Evolutionary conservation across 257 asterid genomes (phyloP).

Genomic region (Parsonsia alboflavescens): DNA sequence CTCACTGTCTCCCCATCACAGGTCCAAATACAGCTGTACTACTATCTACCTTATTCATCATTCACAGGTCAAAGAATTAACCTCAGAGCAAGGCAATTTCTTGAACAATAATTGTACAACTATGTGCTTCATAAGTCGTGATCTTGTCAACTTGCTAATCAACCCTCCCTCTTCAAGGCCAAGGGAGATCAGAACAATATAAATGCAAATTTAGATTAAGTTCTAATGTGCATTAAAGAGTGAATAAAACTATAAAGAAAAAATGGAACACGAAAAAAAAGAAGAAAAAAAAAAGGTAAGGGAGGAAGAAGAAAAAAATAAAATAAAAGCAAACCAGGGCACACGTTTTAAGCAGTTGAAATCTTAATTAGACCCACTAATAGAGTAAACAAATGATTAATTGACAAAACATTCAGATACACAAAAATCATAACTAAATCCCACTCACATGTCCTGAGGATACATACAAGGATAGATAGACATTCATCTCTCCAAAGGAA

Average conservation of each 20-base stretch:
- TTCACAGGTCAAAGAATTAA: background rate
- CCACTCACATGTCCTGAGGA: slow-evolving; percentile 10
- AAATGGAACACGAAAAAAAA: too few species aligned
- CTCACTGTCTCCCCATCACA: background rate
- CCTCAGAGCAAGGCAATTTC: background rate
- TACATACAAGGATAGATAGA: slow-evolving; percentile 5
- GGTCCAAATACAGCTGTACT: slow-evolving; percentile 12
- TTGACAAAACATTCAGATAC: slow-evolving; percentile 13
- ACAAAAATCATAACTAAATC: slow-evolving; percentile 18
- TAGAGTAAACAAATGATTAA: slow-evolving; percentile 11
- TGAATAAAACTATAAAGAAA: background rate
- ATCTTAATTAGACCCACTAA: background rate
- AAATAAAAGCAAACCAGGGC: background rate
- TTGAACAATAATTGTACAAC: background rate
- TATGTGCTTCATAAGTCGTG: background rate
- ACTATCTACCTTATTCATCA: slow-evolving; percentile 16
- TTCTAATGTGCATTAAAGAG: background rate
- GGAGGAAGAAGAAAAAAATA: too few species aligned
- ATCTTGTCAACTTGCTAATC: slow-evolving; percentile 1
- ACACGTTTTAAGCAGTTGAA: slow-evolving; percentile 5
- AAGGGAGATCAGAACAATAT: background rate
- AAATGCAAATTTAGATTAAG: background rate
- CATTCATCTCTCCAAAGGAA: slow-evolving; percentile 11
- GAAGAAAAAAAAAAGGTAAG: too few species aligned
- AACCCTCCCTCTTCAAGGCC: background rate